These are phyloP conservation scores for Lipomyces chichibuensis DNA, from an alignment of 805 yeast species.

Conservation along the genomic window DNA sequence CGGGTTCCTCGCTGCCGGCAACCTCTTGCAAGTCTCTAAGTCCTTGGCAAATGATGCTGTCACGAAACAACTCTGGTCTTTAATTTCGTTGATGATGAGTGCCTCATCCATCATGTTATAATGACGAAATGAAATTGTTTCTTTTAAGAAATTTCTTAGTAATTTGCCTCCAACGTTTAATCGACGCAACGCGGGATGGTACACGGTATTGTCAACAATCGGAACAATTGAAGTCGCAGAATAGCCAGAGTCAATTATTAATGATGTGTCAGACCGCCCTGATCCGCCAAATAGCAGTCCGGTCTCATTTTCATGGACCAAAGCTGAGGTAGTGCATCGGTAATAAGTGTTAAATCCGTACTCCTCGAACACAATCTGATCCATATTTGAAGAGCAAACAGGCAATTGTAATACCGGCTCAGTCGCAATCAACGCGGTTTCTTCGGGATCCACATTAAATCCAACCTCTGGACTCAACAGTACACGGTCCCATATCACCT, in stretches of 20 bases:
- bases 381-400: slow-evolving; percentile 77
- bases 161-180: slow-evolving; percentile 86
- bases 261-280: slow-evolving; percentile 57
- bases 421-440: slow-evolving; percentile 66
- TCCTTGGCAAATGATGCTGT: slow-evolving; percentile 59
- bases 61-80: slow-evolving; percentile 76
- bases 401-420: slow-evolving; percentile 85
- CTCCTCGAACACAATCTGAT: slow-evolving; percentile 92
- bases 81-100: slow-evolving; percentile 77
- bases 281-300: not conserved
- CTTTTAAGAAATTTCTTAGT: slow-evolving; percentile 79
- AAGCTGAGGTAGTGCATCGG: slow-evolving; percentile 55
- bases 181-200: slow-evolving; percentile 68
- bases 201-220: slow-evolving; percentile 70
- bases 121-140: slow-evolving; percentile 84
- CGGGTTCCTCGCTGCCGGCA: slow-evolving; percentile 20
- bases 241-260: slow-evolving; percentile 87
- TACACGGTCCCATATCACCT: slow-evolving; percentile 86
- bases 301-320: slow-evolving; percentile 28
- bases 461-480: slow-evolving; percentile 51
- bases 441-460: slow-evolving; percentile 40
- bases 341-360: slow-evolving; percentile 75
- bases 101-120: slow-evolving; percentile 94
- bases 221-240: slow-evolving; percentile 88
- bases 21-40: slow-evolving; percentile 43